Conservation (phyloP, 495 filamentous ascomycete genomes). For the Amniculicola lignicola region DNA sequence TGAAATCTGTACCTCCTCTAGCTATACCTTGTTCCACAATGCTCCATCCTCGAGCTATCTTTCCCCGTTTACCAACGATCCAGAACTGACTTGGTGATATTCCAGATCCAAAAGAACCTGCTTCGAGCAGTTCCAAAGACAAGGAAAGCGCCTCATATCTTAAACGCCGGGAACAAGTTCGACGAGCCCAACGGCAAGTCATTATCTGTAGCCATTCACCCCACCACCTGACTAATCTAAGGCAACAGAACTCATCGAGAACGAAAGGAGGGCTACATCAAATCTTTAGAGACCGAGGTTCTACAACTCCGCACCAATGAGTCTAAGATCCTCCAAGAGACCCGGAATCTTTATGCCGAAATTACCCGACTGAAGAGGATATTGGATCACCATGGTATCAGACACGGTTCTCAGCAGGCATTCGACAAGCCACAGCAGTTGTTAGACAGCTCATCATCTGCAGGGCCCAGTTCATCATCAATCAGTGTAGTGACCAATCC, state of each 20-base stretch:
- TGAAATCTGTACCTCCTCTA: neutral
- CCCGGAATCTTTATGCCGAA: conserved; percentile 17
- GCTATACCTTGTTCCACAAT: neutral
- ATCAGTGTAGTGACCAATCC: conserved; percentile 8
- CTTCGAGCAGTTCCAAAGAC: conserved; percentile 7
- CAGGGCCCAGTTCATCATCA: neutral
- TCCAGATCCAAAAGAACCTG: conserved; percentile 11
- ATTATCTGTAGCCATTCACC: neutral
- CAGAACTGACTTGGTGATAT: conserved; percentile 4
- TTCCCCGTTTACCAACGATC: neutral
- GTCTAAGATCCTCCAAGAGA: conserved; percentile 36
- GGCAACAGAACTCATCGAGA: conserved; percentile 42
- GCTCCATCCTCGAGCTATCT: neutral
- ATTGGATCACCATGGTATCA: conserved; percentile 18
- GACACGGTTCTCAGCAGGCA: conserved; percentile 1
- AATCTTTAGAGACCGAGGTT: conserved; percentile 42
- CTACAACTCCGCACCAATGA: conserved; percentile 38
- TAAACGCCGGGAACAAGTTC: conserved; percentile 29
- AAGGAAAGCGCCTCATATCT: conserved; percentile 23
- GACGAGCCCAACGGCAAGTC: conserved; percentile 27
- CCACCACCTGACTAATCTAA: neutral
- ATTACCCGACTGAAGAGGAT: conserved; percentile 16
- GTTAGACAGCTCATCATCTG: neutral
- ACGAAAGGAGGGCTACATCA: conserved; percentile 45
- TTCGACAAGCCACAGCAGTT: neutral